These are phyloP conservation scores for Penicillium sp. DNA, from an alignment of 2,329 filamentous ascomycete genomes.

Conservation along the genomic window DNA sequence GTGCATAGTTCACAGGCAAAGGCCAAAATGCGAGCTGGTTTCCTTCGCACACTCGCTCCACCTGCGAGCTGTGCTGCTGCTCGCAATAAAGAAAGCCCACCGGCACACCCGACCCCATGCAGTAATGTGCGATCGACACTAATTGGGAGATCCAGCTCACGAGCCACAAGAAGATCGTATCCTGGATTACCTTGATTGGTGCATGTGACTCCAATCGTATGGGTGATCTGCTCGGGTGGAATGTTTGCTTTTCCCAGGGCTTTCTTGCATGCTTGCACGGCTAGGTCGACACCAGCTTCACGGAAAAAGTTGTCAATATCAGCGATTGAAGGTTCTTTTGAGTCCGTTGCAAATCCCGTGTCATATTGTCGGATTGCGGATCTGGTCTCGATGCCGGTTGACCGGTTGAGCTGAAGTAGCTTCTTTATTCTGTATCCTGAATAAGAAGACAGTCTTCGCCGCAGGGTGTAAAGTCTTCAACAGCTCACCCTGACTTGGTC, in stretches of 20 bases:
- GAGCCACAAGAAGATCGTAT: slow-evolving; percentile 66
- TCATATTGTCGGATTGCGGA: slow-evolving; percentile 1
- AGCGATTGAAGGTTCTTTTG: neutral
- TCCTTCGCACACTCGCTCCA: slow-evolving; percentile 60
- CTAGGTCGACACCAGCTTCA: slow-evolving; percentile 1
- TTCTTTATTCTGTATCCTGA: neutral
- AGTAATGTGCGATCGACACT: slow-evolving; percentile 66
- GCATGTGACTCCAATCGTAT: slow-evolving; percentile 68
- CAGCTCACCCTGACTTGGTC: neutral
- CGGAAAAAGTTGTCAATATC: neutral
- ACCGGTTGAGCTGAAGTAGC: neutral
- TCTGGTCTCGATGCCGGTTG: slow-evolving; percentile 1
- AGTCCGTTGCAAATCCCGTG: neutral
- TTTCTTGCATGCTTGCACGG: neutral
- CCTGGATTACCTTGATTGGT: slow-evolving; percentile 70
- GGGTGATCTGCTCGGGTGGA: slow-evolving; percentile 53
- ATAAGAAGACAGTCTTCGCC: neutral
- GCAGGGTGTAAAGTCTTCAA: neutral
- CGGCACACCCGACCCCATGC: slow-evolving; percentile 67
- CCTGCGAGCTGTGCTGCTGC: slow-evolving; percentile 68
- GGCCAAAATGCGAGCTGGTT: slow-evolving; percentile 64
- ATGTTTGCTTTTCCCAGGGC: neutral
- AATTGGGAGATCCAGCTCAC: slow-evolving; percentile 58
- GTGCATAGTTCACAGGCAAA: slow-evolving; percentile 49
- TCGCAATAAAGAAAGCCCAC: slow-evolving; percentile 62